Evolutionary conservation across 2,329 filamentous ascomycete genomes (phyloP).

Genomic region (Lecanicillium sp.): DNA sequence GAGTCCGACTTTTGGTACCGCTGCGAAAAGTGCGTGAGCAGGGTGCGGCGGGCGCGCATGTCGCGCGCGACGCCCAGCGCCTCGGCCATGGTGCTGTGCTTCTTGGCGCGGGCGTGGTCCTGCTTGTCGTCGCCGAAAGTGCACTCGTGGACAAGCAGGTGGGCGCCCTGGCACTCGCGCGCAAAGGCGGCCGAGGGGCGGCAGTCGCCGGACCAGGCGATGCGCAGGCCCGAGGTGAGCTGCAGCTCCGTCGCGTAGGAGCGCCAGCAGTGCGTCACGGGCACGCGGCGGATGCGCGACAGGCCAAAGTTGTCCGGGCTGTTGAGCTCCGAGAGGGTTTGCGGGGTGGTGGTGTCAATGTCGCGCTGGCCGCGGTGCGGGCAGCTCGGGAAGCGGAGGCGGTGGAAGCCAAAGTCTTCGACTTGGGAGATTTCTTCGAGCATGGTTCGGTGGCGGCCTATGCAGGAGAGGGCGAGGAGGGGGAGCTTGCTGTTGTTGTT

Average conservation of each 20-base stretch:
- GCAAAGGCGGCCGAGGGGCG: slow-evolving; percentile 67
- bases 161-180: slow-evolving; percentile 62
- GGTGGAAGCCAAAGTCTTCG: slow-evolving; percentile 65
- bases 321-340: slow-evolving; percentile 26
- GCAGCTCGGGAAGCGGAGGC: slow-evolving; percentile 31
- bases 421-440: slow-evolving; percentile 72
- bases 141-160: slow-evolving; percentile 87
- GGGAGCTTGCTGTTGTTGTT: slow-evolving; percentile 22
- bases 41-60: slow-evolving; percentile 73
- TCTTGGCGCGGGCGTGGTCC: slow-evolving; percentile 77
- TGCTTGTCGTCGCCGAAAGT: slow-evolving; percentile 85
- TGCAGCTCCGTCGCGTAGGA: slow-evolving; percentile 71
- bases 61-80: slow-evolving; percentile 67
- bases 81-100: slow-evolving; percentile 82
- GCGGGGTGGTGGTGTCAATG: slow-evolving; percentile 24
- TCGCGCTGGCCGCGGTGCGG: slow-evolving; percentile 11
- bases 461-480: slow-evolving; percentile 60
- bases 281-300: slow-evolving; percentile 55
- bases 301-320: slow-evolving; percentile 47
- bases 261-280: slow-evolving; percentile 71
- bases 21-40: slow-evolving; percentile 94
- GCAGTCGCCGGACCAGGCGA: slow-evolving; percentile 93
- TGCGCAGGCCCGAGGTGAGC: slow-evolving; percentile 72
- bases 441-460: slow-evolving; percentile 65
- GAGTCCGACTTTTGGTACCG: slow-evolving; percentile 65